phyloP scores from a whole-genome alignment of 345 rosid genomes.

The Noccaea bulbosa region DNA sequence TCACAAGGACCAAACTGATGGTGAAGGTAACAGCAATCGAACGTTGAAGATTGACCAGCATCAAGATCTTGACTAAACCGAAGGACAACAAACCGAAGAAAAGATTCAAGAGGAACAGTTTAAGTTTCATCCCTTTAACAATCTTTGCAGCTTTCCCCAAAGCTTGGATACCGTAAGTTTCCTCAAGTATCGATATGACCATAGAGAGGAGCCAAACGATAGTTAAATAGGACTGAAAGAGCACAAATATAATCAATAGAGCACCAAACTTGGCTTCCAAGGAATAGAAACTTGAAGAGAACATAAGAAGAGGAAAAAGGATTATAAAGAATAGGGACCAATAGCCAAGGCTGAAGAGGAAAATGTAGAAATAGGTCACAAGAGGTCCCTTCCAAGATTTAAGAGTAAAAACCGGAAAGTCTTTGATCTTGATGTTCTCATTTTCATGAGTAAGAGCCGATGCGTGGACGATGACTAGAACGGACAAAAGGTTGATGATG shows the following conservation, averaged over 20 bases:
- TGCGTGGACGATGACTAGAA: constrained; percentile 43
- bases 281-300: background rate
- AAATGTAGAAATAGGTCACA: constrained; percentile 47
- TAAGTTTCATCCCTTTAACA: constrained; percentile 51
- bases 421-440: constrained; percentile 35
- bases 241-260: constrained; percentile 16
- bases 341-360: constrained; percentile 49
- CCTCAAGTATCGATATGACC: constrained; percentile 62
- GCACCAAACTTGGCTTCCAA: background rate
- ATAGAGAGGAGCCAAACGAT: constrained; percentile 56
- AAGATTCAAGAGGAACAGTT: constrained; percentile 57
- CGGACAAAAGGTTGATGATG: constrained; percentile 38
- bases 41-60: constrained; percentile 5
- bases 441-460: constrained; percentile 45
- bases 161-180: constrained; percentile 56
- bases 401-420: constrained; percentile 37
- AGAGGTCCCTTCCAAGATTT: constrained; percentile 51
- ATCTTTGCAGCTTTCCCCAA: constrained; percentile 63
- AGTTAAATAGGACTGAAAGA: constrained; percentile 47
- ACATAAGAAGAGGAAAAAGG: constrained; percentile 33
- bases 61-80: constrained; percentile 16
- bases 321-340: constrained; percentile 26
- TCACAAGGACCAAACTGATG: constrained; percentile 41
- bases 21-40: constrained; percentile 6
- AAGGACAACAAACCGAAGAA: constrained; percentile 25